Evolutionary conservation across 2,329 filamentous ascomycete genomes (phyloP), one percentile per base, ranked within the genome.

Genomic region (Cladosporium sp.): DNA sequence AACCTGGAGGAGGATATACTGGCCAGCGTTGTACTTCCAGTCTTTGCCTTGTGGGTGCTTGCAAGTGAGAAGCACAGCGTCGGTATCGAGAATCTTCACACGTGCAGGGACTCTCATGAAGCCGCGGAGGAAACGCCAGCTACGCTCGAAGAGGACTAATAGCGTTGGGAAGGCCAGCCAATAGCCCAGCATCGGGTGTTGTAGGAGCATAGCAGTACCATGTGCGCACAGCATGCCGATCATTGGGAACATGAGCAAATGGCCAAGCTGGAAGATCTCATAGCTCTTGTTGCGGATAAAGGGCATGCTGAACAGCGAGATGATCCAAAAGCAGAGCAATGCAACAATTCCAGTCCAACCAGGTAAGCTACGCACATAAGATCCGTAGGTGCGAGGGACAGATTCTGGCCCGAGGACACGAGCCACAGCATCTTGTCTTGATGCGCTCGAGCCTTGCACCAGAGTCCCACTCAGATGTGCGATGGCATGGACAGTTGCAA

Each of bases 201-300:
- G 85, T 0, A 87, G 71, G 0, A 87, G 73, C 2, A 74, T 79
- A 0, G 79, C 77, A 0, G 84, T 83, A 0, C 85, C 86, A 68
- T 88, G 86, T 0, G 83, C 84, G 73, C 82, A 83, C 70, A 87
- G 79, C 0, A 87, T 75, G 0, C 81, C 85, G 32, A 87, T 82
- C 24, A 87, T 83, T 10, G 85, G 85, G 51, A 83, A 87, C 83
- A 87, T 86, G 44, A 87, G 80, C 7, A 87, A 68, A 68, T 87
- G 85, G 0, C 81, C 83, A 0, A 86, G 76, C 68, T 87, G 85
- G 68, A 88, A 88, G 24, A 86, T 70, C 68, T 88, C 83, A 62
- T 87, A 87, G 68, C 80, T 85, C 79, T 81, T 81, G 15, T 77
- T 80, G 0, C 85, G 78, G 0, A 87, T 77, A 34, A 77, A 78